Conservation (phyloP, 345 rosid species). For the Geranium rotundifolium region DNA sequence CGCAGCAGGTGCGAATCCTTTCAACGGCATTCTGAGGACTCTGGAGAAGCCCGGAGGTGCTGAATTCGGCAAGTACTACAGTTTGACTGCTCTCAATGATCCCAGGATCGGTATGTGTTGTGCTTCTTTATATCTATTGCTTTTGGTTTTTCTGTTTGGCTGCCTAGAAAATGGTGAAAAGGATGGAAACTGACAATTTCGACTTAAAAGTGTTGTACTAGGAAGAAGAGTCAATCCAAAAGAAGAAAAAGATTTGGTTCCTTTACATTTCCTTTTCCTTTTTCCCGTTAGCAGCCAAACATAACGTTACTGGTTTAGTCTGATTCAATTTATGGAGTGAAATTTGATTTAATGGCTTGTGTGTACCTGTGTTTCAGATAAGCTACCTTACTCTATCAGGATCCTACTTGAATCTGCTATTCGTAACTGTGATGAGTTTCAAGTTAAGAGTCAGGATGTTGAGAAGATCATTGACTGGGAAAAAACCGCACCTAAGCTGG, state of each 20-base stretch:
- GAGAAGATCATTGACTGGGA: slow-evolving; percentile 83
- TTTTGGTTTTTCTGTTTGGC: slow-evolving; percentile 1
- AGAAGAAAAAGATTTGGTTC: no score
- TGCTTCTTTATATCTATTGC: not conserved
- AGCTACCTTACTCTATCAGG: slow-evolving; percentile 57
- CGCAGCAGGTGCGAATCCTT: slow-evolving; percentile 41
- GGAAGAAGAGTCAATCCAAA: no score
- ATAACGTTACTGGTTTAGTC: not conserved
- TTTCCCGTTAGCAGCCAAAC: slow-evolving; percentile 1
- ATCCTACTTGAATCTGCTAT: slow-evolving; percentile 71
- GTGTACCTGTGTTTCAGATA: slow-evolving; percentile 28
- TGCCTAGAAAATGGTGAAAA: not conserved
- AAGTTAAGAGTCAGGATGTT: slow-evolving; percentile 67
- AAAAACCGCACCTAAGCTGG: slow-evolving; percentile 53
- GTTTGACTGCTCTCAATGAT: slow-evolving; percentile 50
- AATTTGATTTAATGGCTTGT: not conserved
- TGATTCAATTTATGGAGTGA: not conserved
- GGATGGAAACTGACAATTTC: not conserved
- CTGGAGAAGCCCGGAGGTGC: slow-evolving; percentile 47
- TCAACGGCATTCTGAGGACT: slow-evolving; percentile 32
- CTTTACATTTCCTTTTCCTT: not conserved
- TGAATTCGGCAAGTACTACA: slow-evolving; percentile 46
- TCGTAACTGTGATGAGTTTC: slow-evolving; percentile 69
- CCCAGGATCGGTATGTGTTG: slow-evolving; percentile 34
- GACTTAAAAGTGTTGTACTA: not conserved